Evolutionary conservation across 1,139 yeast species (phyloP).

Genomic region (Kurtzmaniella quercitrusa): DNA sequence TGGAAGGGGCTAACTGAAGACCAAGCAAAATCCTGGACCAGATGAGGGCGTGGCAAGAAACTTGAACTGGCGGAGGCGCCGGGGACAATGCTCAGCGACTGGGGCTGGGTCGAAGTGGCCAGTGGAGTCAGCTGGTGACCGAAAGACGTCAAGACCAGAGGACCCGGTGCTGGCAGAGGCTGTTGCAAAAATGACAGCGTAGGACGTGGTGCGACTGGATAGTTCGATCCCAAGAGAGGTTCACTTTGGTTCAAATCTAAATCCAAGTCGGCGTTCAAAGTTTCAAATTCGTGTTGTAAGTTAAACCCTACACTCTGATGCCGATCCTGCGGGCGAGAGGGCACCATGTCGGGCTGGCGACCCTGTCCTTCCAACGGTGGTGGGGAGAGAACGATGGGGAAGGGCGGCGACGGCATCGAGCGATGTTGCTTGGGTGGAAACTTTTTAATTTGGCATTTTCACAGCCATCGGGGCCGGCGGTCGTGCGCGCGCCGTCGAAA

Average conservation of each 20-base stretch:
- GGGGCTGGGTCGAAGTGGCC: constrained; percentile 3
- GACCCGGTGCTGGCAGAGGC: constrained; percentile 28
- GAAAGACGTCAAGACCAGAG: background rate
- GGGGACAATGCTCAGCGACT: background rate
- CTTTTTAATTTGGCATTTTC: background rate
- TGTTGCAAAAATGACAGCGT: constrained; percentile 15
- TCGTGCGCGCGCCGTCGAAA: constrained; percentile 3
- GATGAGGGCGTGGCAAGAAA: constrained; percentile 30
- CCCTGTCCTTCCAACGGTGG: constrained; percentile 12
- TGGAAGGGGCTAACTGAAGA: constrained; percentile 17
- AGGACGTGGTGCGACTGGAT: constrained; percentile 12
- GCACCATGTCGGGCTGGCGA: background rate
- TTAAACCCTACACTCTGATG: constrained; percentile 44
- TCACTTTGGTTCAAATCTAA: constrained; percentile 32
- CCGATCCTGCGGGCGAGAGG: constrained; percentile 15
- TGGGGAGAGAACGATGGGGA: constrained; percentile 14
- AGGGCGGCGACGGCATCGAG: constrained; percentile 5
- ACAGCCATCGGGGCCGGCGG: constrained; percentile 11
- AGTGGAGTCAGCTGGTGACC: constrained; percentile 2
- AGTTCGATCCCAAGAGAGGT: constrained; percentile 13
- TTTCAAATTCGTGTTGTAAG: constrained; percentile 45
- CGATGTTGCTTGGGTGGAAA: constrained; percentile 1
- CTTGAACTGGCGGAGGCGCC: background rate
- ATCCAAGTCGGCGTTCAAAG: constrained; percentile 45
- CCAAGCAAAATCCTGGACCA: constrained; percentile 37